Percentiles rank a stretch among this genome's conserved stretches.
These are phyloP conservation scores for Coemansia interrupta DNA, from an alignment of 192 early-diverging fungal species.

Conservation along the genomic window DNA sequence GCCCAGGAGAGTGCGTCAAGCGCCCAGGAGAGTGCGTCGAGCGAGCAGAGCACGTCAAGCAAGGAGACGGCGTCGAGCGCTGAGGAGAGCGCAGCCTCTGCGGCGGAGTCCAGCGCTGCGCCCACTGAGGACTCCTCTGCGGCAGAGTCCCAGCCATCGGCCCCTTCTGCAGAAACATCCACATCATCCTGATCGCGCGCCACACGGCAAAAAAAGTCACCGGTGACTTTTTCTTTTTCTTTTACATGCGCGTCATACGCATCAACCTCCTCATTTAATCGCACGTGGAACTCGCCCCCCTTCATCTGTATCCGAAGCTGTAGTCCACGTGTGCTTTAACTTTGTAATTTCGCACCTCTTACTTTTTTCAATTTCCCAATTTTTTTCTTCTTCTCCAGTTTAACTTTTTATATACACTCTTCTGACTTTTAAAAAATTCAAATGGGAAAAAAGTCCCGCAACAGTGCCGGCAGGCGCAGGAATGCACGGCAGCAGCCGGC, in stretches of 20 bases:
- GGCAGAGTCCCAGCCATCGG: background rate
- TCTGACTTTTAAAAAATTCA: slow-evolving; percentile 1
- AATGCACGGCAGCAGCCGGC: slow-evolving; percentile 10
- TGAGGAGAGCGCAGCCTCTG: background rate
- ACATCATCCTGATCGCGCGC: background rate
- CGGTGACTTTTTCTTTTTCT: background rate
- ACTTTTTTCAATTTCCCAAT: background rate
- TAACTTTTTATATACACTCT: background rate
- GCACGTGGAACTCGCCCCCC: background rate
- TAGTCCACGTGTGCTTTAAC: background rate
- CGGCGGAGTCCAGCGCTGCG: background rate
- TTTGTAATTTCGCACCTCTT: background rate
- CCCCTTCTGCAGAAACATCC: background rate
- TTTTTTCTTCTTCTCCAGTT: background rate
- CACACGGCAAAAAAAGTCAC: background rate
- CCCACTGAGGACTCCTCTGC: background rate
- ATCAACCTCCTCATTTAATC: too few species aligned
- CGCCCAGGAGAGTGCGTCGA: background rate
- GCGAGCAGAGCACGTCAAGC: background rate
- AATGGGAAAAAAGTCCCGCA: slow-evolving; percentile 26
- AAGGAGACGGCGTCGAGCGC: background rate
- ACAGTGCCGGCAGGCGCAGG: slow-evolving; percentile 18
- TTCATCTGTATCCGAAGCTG: background rate
- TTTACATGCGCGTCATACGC: too few species aligned
- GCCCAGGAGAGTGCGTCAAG: background rate